Percentiles rank a stretch among this genome's conserved stretches.
phyloP scores from a whole-genome alignment of 2,329 filamentous ascomycete genomes.

The Ascochyta fabae region DNA sequence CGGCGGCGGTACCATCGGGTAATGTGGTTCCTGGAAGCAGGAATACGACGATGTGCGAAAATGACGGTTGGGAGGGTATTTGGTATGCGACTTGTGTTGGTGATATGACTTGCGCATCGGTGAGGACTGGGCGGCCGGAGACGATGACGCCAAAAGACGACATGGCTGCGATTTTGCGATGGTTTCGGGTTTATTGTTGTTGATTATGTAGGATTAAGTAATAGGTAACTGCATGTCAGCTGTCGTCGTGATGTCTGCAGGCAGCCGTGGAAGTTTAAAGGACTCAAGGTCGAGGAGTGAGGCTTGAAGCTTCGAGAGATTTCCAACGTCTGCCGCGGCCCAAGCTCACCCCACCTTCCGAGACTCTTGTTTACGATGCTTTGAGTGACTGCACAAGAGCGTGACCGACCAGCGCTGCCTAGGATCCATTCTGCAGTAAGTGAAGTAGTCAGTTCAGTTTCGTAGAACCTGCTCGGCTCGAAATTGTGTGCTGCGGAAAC shows the following conservation, averaged over 20 bases:
- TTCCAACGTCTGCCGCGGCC: conserved; percentile 6
- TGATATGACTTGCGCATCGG: conserved; percentile 61
- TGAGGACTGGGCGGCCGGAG: conserved; percentile 66
- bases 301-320: conserved; percentile 17
- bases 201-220: neutral
- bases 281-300: neutral
- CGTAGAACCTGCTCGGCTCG: neutral
- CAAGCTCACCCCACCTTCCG: conserved; percentile 18
- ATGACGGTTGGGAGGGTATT: conserved; percentile 67
- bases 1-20: conserved; percentile 78
- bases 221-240: neutral
- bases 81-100: conserved; percentile 69
- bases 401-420: neutral
- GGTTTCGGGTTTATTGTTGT: neutral
- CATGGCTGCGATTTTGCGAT: conserved; percentile 48
- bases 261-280: neutral
- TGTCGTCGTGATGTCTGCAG: neutral
- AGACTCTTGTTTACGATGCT: neutral
- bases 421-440: neutral
- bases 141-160: conserved; percentile 64
- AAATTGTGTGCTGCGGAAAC: neutral
- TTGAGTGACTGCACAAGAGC: neutral
- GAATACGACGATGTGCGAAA: conserved; percentile 84
- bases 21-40: conserved; percentile 79
- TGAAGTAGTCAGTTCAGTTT: neutral